phyloP scores from a whole-genome alignment of 1,139 yeast species.

The Zygoascus meyerae region DNA sequence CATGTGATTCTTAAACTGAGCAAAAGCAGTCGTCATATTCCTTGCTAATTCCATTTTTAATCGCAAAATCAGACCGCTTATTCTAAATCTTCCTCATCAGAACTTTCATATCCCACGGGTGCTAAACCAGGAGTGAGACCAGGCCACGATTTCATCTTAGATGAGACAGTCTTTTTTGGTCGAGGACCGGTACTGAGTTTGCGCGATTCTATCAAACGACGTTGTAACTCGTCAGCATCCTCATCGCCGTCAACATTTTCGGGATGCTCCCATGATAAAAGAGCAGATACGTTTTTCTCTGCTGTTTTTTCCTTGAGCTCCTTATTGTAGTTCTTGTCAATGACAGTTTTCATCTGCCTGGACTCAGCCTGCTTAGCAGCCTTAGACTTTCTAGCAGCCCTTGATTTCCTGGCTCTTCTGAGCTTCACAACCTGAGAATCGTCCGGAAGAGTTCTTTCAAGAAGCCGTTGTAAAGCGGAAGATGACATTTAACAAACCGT shows the following conservation, averaged over 20 bases:
- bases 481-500: not conserved
- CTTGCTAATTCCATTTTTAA: not conserved
- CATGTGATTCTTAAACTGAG: too few species aligned
- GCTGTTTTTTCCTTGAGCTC: constrained; percentile 9
- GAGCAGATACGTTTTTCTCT: constrained; percentile 17
- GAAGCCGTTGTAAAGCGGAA: constrained; percentile 19
- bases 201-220: constrained; percentile 15
- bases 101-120: constrained; percentile 62
- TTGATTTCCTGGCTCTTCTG: constrained; percentile 9
- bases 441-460: constrained; percentile 19
- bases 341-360: constrained; percentile 14
- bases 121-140: constrained; percentile 83
- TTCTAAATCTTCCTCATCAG: constrained; percentile 16
- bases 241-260: constrained; percentile 16
- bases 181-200: constrained; percentile 8
- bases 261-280: constrained; percentile 17
- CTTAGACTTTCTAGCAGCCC: constrained; percentile 13
- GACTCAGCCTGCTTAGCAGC: constrained; percentile 11
- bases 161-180: constrained; percentile 7
- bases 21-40: too few species aligned
- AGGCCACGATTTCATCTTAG: constrained; percentile 40
- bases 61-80: not conserved
- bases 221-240: constrained; percentile 18
- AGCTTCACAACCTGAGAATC: not conserved
- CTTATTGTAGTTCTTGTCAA: constrained; percentile 17